Percentiles rank a stretch among this genome's conserved stretches.
Conservation (phyloP, 257 asterid species). For the Salvia splendens region DNA sequence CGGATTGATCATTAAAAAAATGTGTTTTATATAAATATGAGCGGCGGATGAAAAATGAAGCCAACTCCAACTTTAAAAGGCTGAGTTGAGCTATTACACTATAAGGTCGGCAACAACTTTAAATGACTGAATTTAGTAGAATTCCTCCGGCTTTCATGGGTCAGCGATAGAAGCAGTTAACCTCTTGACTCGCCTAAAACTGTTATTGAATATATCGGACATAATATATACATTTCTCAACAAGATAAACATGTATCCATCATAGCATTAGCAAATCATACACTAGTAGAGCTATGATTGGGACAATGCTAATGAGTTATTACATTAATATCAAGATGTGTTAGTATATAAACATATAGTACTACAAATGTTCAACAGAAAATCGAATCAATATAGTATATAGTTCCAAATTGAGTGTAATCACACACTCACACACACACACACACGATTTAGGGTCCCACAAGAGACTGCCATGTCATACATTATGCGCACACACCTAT, state of each 20-base stretch:
- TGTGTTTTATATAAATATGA: too few species aligned
- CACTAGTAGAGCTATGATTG: background rate
- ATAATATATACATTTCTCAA: too few species aligned
- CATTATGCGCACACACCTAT: background rate
- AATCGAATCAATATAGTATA: background rate
- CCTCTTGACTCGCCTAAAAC: too few species aligned
- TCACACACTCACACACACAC: background rate
- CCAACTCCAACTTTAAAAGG: too few species aligned
- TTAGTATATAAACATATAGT: background rate
- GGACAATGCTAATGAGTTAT: background rate
- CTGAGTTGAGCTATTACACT: too few species aligned
- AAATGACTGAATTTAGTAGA: too few species aligned
- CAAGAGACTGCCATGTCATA: slow-evolving; percentile 15
- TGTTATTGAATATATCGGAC: too few species aligned
- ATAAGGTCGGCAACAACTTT: too few species aligned
- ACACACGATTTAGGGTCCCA: slow-evolving; percentile 6
- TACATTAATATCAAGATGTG: background rate
- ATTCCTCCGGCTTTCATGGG: too few species aligned
- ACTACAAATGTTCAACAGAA: background rate
- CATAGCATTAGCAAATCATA: background rate
- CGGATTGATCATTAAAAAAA: background rate
- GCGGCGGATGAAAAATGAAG: too few species aligned
- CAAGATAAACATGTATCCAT: too few species aligned
- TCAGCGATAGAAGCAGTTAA: too few species aligned
- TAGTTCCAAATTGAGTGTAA: background rate